Percentiles rank a stretch among this genome's conserved stretches.
These are phyloP conservation scores for Mollisia scopiformis DNA, from an alignment of 2,329 filamentous ascomycete species.

Conservation along the genomic window DNA sequence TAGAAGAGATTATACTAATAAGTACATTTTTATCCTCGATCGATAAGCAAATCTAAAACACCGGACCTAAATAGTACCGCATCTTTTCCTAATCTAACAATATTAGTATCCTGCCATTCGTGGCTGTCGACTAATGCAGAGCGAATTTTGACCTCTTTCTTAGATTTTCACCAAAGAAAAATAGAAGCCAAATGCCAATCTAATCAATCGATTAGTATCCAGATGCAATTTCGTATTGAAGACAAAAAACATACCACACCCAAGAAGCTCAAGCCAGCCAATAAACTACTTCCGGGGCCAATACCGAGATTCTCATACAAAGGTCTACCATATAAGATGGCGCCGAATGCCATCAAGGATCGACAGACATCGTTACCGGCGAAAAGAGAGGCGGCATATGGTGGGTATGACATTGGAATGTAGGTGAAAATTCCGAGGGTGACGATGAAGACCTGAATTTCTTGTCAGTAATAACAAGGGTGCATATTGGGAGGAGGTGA, in stretches of 20 bases:
- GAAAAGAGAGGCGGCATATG: neutral
- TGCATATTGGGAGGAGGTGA: too few relatives aligned
- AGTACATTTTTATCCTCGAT: too few relatives aligned
- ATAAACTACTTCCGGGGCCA: neutral
- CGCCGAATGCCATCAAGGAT: neutral
- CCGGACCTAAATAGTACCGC: too few relatives aligned
- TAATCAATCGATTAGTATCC: neutral
- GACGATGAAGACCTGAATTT: neutral
- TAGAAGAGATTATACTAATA: too few relatives aligned
- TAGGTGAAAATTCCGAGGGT: neutral
- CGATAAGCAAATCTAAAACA: too few relatives aligned
- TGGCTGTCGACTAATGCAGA: too few relatives aligned
- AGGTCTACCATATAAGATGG: neutral
- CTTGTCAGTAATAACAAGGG: neutral
- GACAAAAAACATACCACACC: neutral
- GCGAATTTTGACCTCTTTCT: neutral
- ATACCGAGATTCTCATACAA: neutral
- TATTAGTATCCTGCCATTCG: too few relatives aligned
- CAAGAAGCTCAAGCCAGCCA: neutral
- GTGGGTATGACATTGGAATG: neutral
- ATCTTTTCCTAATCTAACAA: too few relatives aligned
- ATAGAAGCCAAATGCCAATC: neutral
- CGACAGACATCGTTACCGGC: neutral
- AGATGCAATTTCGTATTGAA: neutral
- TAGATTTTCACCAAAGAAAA: neutral